These are phyloP conservation scores for Globisporangium barbulae DNA, from an alignment of 352 stramenopile genomes.

Conservation along the genomic window DNA sequence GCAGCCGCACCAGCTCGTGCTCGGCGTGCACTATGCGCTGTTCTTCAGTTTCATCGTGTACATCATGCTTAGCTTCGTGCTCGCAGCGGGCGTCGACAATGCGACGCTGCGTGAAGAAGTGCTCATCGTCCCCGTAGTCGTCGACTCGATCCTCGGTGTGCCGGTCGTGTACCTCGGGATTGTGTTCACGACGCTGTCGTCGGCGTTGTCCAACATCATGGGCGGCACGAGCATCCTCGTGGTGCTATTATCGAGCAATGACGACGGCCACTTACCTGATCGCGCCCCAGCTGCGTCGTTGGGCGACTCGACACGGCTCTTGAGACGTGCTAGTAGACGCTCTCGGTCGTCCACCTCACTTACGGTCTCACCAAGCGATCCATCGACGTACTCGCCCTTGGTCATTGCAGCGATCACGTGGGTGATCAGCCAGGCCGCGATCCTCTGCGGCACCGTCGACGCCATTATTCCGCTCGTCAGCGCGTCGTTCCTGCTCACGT, in stretches of 20 bases:
- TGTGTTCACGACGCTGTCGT: conserved; percentile 37
- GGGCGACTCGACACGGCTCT: conserved; percentile 1
- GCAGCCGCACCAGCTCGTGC: conserved; percentile 29
- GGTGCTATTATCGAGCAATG: conserved; percentile 1
- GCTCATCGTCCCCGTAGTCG: conserved; percentile 37
- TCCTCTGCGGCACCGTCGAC: conserved; percentile 42
- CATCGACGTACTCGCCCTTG: neutral
- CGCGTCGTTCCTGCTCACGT: conserved; percentile 43
- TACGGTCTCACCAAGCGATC: neutral
- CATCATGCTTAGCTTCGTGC: conserved; percentile 25
- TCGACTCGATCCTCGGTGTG: conserved; percentile 43
- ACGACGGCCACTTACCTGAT: neutral
- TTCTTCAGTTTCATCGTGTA: conserved; percentile 34
- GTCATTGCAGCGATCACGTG: conserved; percentile 19
- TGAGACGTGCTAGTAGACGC: neutral
- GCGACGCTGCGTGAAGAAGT: conserved; percentile 25
- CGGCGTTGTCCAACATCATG: conserved; percentile 46
- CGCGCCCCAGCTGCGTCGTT: neutral
- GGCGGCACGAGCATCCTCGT: conserved; percentile 22
- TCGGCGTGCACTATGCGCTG: conserved; percentile 44
- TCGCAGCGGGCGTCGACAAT: conserved; percentile 32
- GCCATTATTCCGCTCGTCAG: conserved; percentile 38
- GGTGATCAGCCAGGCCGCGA: conserved; percentile 25
- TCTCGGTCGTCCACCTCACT: neutral
- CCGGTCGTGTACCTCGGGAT: conserved; percentile 43